Conservation (phyloP, 2,329 filamentous ascomycete genomes). For the Aphanocladium album region DNA sequence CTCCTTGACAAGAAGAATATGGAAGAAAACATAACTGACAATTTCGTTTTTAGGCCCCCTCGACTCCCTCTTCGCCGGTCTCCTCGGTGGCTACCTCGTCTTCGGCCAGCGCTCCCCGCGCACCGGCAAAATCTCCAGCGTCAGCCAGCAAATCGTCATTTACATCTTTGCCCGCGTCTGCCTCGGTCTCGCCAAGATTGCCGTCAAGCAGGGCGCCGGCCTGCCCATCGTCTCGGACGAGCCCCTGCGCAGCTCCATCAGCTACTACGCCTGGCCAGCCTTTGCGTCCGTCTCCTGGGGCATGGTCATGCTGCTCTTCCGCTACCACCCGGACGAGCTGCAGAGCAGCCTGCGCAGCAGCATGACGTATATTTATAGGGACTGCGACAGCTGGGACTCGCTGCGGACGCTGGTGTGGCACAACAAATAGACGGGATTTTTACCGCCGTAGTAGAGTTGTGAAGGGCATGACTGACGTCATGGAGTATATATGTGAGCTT, state of each 20-base stretch:
- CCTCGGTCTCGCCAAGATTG: slow-evolving; percentile 76
- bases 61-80: slow-evolving; percentile 80
- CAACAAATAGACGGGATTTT: slow-evolving; percentile 62
- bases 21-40: too few relatives aligned
- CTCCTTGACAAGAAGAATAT: too few relatives aligned
- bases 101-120: slow-evolving; percentile 68
- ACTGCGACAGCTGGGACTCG: slow-evolving; percentile 86
- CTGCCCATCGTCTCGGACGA: slow-evolving; percentile 47
- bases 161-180: slow-evolving; percentile 94
- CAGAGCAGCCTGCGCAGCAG: slow-evolving; percentile 88
- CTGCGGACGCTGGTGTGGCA: slow-evolving; percentile 80
- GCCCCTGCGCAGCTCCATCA: slow-evolving; percentile 45
- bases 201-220: slow-evolving; percentile 60
- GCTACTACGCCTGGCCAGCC: slow-evolving; percentile 78
- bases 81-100: slow-evolving; percentile 86
- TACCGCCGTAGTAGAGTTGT: neutral
- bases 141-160: slow-evolving; percentile 96
- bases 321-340: slow-evolving; percentile 84
- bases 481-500: neutral
- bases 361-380: slow-evolving; percentile 95
- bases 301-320: slow-evolving; percentile 90
- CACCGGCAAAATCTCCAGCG: slow-evolving; percentile 64
- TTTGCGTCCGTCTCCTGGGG: slow-evolving; percentile 93
- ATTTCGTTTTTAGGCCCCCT: slow-evolving; percentile 60
- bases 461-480: neutral